Evolutionary conservation across 2,329 filamentous ascomycete species (phyloP).

Genomic region (Rhynchosporium graminicola): DNA sequence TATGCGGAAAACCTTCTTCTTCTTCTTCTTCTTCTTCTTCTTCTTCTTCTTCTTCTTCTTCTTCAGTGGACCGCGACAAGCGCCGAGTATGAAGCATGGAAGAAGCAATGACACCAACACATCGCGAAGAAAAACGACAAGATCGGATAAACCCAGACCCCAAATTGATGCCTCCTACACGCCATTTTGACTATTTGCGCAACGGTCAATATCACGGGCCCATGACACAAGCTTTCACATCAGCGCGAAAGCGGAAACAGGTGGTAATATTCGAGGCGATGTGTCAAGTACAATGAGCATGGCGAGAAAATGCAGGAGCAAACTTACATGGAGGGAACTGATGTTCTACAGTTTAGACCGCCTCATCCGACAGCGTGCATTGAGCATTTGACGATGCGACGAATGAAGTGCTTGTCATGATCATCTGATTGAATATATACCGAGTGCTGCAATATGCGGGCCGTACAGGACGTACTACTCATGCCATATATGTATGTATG

Average conservation of each 20-base stretch:
- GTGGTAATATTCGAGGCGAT: too few species aligned
- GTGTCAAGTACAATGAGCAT: too few species aligned
- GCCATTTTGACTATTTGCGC: constrained; percentile 15
- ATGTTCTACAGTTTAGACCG: background rate
- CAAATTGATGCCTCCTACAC: too few species aligned
- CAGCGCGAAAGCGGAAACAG: background rate
- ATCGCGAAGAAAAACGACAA: too few species aligned
- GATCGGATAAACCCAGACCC: too few species aligned
- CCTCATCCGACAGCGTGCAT: background rate
- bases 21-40: too few species aligned
- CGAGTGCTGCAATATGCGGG: constrained; percentile 19
- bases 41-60: too few species aligned
- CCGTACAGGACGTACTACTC: background rate
- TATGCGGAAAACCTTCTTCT: too few species aligned
- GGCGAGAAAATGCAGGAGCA: background rate
- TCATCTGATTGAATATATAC: constrained; percentile 20
- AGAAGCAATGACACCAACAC: too few species aligned
- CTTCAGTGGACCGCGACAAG: too few species aligned
- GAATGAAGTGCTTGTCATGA: constrained; percentile 19
- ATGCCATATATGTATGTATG: background rate
- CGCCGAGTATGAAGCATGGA: too few species aligned
- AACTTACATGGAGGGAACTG: background rate
- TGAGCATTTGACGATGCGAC: constrained; percentile 4
- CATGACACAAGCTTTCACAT: too few species aligned
- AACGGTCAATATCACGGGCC: constrained; percentile 10